phyloP scores from a whole-genome alignment of 257 asterid genomes.

The Nicotiana tomentosiformis region DNA sequence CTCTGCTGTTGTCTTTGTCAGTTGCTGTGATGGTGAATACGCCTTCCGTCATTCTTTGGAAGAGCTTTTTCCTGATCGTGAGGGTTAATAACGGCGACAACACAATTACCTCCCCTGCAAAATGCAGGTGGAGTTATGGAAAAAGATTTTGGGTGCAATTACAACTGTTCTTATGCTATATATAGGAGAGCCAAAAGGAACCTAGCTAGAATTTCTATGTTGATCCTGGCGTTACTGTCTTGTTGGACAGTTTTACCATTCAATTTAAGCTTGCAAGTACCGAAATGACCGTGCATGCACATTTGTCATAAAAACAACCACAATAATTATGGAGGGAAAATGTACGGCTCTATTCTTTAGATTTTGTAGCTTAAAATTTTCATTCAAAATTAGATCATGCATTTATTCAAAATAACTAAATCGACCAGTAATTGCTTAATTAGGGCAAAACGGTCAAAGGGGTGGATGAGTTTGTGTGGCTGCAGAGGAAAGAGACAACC shows the following conservation, averaged over 20 bases:
- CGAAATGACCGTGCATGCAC: neutral
- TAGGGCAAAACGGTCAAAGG: neutral
- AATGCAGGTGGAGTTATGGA: slow-evolving; percentile 9
- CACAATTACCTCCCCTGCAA: slow-evolving; percentile 1
- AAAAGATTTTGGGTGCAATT: neutral
- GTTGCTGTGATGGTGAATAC: neutral
- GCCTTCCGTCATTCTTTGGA: neutral
- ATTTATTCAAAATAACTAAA: neutral
- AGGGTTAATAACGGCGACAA: too few species aligned
- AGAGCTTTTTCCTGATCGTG: too few species aligned
- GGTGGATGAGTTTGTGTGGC: too few species aligned
- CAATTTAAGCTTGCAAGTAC: neutral
- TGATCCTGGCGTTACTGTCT: neutral
- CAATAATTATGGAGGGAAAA: neutral
- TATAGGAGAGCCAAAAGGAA: neutral
- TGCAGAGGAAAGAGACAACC: neutral
- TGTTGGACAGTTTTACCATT: neutral
- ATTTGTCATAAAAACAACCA: neutral
- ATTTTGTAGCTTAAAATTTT: too few species aligned
- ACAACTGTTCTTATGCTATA: neutral
- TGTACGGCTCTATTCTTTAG: too few species aligned
- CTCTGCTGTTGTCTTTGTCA: neutral
- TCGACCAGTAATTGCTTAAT: neutral
- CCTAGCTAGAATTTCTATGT: neutral
- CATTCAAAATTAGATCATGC: neutral